Base-by-base conservation (phyloP, 257 asterid genomes). In the Jacaranda copaia region DNA sequence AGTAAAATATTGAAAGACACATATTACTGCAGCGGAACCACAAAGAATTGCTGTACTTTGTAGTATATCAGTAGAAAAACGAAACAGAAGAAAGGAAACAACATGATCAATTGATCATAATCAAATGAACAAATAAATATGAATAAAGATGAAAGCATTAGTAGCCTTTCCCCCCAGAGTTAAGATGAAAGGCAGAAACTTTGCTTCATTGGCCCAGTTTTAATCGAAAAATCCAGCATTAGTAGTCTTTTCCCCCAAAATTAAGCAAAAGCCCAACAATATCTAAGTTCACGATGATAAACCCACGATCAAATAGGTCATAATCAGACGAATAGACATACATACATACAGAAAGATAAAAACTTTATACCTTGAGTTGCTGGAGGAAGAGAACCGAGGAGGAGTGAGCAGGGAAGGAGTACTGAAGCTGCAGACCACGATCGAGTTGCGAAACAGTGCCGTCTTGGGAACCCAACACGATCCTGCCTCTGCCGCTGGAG, bases 401-500 rank as follows among this genome's bases (percentile, higher is more conserved):
- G 65, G 97, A 86, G 81, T 95, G 97, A 84, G 98, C 97, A 59
- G 84, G 88, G 79, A 95, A 95, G 16, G 93, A 86, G 84, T 84
- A 85, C 70, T 87, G 90, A 79, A 85, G 86, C 87, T 93, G 96
- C 74, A 95, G 87, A 49, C 84, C 90, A 0, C 98, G 94, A 90
- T 95, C 99, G 75, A 95, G 87, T 56, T 89, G 79, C 5, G 91
- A 88, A 84, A 93, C 96, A 73, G 75, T 69, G 82, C 99, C 99
- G 71, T 91, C 90, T 18, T 84, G 82, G 53, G 90, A 83, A 43
- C 99, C 99, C 70, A 91, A 72, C 0, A 88, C 89, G 61, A 95
- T 85, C 82, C 88, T 91, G 38, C 97, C 97, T 81, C 97, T 83
- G 62, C 99, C 98, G 80, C 97, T 88, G 72, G 98, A 89, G 81